Conservation (phyloP, 1,139 yeast genomes). For the Sugiyamaella novakii region DNA sequence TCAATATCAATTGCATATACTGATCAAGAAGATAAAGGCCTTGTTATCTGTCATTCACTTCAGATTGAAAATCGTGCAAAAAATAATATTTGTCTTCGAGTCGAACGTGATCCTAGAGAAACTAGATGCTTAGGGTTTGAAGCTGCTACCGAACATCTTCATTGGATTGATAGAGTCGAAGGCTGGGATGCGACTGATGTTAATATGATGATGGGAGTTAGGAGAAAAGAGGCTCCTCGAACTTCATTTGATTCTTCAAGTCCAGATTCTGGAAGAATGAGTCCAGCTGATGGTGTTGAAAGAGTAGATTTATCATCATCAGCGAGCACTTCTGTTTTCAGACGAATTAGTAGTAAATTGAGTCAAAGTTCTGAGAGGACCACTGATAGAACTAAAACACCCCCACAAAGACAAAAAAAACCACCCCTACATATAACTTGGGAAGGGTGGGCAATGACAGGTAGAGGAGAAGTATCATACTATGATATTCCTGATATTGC, state of each 20-base stretch:
- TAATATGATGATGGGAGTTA: conserved; percentile 75
- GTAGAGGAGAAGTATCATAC: conserved; percentile 60
- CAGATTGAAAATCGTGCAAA: conserved; percentile 74
- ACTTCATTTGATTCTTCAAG: conserved; percentile 5
- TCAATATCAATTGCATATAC: conserved; percentile 73
- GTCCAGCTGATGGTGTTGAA: conserved; percentile 5
- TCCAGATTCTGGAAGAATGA: conserved; percentile 9
- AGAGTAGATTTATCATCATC: not conserved
- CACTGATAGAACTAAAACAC: not conserved
- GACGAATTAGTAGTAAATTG: conserved; percentile 10
- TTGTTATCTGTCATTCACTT: conserved; percentile 71
- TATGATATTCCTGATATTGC: conserved; percentile 62
- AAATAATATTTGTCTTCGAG: conserved; percentile 79
- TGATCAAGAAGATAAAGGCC: conserved; percentile 54
- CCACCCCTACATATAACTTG: conserved; percentile 47
- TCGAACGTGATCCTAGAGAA: conserved; percentile 90
- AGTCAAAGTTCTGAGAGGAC: not conserved
- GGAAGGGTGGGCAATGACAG: conserved; percentile 81
- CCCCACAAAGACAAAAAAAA: conserved; percentile 17
- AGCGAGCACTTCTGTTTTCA: conserved; percentile 7
- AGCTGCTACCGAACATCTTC: conserved; percentile 68
- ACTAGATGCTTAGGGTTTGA: conserved; percentile 85
- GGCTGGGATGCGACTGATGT: conserved; percentile 80
- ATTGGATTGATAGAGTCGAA: conserved; percentile 65
- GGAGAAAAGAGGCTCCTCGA: conserved; percentile 43